Base-by-base conservation (phyloP, 1,139 yeast species). In the Hemisphaericaspora subhashii region DNA sequence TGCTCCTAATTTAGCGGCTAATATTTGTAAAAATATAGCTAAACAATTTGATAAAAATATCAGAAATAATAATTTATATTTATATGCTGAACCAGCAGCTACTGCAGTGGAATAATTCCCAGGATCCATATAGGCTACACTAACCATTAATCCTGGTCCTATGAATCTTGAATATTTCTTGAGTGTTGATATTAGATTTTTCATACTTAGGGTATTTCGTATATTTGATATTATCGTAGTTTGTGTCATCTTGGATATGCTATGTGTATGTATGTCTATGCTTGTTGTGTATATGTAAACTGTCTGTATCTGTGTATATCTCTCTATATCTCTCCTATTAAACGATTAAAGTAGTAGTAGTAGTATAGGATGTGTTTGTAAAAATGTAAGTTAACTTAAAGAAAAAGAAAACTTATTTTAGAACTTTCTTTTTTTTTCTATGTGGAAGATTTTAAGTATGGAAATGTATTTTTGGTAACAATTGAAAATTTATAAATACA, bases 101-200 rank as follows among this genome's bases (percentile, higher is more conserved):
- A 92, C 96, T 27, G 95, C 92, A 2, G 98, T 88, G 23, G 96
- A 84, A 63, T 90, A 92, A 64, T 92, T 92, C 2, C 98, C 98
- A 1, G 98, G 98, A 55, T 92, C 98, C 86, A 92, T 87, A 57
- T 90, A 92, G 0, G 98, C 96, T 37, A 92, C 98, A 16, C 94
- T 80, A 21, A 92, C 95, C 92, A 90, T 83, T 35, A 90, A 74
- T 0, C 98, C 98, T 0, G 97, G 97, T 1, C 98, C 97, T 3
- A 89, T 67, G 60, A 89, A 89, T 48, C 73, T 66, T 39, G 74
- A 57, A 58, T 84, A 86, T 49, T 81, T 83, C 46, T 61, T 58
- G 27, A 72, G 44, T 23, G 53, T 46, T 30, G 41, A 17, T 28
- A 36, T 12, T 18, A 46, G 10, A 10, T 20, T 21, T 25, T 33